These are phyloP conservation scores for Syncephalastrum racemosum DNA, from an alignment of 371 early-diverging fungal genomes.

Conservation along the genomic window DNA sequence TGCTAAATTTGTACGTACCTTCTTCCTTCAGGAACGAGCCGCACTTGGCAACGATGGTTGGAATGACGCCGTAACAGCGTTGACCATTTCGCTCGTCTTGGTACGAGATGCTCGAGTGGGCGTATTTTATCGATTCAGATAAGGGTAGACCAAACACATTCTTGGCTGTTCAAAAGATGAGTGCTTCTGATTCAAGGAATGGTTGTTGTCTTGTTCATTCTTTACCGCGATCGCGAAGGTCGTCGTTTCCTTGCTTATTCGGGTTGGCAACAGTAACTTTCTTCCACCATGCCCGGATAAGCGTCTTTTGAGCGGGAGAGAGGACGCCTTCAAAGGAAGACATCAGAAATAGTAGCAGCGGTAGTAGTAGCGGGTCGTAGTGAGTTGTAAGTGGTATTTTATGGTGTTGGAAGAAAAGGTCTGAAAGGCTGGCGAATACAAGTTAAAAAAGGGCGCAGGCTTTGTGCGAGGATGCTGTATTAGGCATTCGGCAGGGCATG, in stretches of 20 bases:
- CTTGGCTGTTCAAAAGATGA: conserved; percentile 16
- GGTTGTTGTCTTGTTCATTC: neutral
- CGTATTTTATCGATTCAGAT: conserved; percentile 37
- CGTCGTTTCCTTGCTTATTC: conserved; percentile 10
- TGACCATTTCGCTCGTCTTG: conserved; percentile 22
- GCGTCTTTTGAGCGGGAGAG: conserved; percentile 28
- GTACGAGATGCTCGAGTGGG: conserved; percentile 39
- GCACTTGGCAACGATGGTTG: conserved; percentile 57
- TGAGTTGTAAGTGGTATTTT: too few relatives aligned
- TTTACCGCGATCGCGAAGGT: conserved; percentile 10
- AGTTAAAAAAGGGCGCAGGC: too few relatives aligned
- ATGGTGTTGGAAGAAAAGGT: too few relatives aligned
- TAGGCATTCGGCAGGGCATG: too few relatives aligned
- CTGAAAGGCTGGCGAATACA: too few relatives aligned
- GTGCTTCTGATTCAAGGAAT: neutral
- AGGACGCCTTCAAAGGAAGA: conserved; percentile 24
- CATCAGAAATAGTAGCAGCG: conserved; percentile 9
- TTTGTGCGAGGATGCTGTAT: too few relatives aligned
- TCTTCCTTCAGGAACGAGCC: conserved; percentile 55
- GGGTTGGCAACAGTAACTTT: conserved; percentile 25
- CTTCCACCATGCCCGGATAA: conserved; percentile 43
- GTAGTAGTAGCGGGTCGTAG: too few relatives aligned
- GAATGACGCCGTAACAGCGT: conserved; percentile 46
- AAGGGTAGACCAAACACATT: conserved; percentile 42
- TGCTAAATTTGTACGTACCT: conserved; percentile 28